phyloP scores from a whole-genome alignment of 441 rosid species.

The Gossypium lobatum region DNA sequence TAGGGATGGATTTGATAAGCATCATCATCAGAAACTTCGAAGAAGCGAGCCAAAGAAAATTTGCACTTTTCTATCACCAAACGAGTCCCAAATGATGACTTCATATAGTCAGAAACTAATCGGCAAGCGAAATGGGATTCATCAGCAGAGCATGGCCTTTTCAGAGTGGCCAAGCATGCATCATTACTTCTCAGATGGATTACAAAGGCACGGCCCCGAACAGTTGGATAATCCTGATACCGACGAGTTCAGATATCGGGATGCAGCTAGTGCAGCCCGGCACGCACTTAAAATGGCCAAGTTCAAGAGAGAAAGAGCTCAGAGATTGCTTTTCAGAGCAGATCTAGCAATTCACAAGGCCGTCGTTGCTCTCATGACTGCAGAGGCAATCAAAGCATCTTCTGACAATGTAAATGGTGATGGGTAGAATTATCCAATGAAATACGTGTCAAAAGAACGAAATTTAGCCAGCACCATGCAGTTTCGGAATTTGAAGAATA shows the following conservation, averaged over 20 bases:
- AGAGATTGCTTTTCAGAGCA: conserved; percentile 57
- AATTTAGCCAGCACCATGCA: conserved; percentile 17
- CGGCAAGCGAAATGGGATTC: conserved; percentile 42
- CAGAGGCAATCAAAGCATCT: conserved; percentile 70
- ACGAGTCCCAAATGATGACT: neutral
- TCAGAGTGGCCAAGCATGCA: conserved; percentile 46
- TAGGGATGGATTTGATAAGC: conserved; percentile 45
- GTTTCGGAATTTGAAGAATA: neutral
- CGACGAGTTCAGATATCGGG: conserved; percentile 59
- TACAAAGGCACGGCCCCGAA: conserved; percentile 33
- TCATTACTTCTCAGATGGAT: conserved; percentile 29
- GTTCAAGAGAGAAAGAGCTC: conserved; percentile 34
- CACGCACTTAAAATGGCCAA: conserved; percentile 64
- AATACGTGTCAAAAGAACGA: conserved; percentile 7
- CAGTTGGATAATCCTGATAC: conserved; percentile 42
- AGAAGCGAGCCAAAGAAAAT: neutral
- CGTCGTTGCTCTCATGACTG: conserved; percentile 75
- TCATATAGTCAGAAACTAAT: conserved; percentile 30
- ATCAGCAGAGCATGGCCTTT: conserved; percentile 41
- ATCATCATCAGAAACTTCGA: conserved; percentile 27
- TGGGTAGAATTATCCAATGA: conserved; percentile 5
- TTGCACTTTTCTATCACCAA: neutral
- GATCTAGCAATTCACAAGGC: conserved; percentile 90
- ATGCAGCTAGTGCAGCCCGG: conserved; percentile 66
- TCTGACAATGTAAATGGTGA: conserved; percentile 27